Conservation (phyloP, 169 alveolate genomes). For the Eimeria tenella region DNA sequence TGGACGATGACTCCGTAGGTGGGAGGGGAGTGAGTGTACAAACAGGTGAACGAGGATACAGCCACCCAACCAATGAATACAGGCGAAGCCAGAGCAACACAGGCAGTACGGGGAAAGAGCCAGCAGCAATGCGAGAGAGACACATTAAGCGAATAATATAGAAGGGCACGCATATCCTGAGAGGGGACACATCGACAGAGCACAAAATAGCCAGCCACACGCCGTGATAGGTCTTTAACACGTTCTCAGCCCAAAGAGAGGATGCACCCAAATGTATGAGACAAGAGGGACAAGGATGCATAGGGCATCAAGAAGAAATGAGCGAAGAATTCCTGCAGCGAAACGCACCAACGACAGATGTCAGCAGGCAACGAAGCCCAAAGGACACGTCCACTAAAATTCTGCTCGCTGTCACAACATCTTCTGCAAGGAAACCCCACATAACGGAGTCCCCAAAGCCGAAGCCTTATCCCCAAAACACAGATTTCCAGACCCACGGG, state of each 20-base stretch:
- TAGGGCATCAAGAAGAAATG: background rate
- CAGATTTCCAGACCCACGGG: background rate
- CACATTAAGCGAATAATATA: background rate
- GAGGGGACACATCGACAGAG: background rate
- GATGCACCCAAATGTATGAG: background rate
- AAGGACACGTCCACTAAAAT: slow-evolving; percentile 65
- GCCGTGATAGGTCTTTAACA: too few relatives aligned
- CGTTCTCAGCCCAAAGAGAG: background rate
- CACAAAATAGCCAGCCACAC: background rate
- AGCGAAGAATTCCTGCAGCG: background rate
- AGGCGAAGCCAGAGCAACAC: too few relatives aligned
- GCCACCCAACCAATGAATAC: too few relatives aligned
- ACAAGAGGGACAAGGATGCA: background rate
- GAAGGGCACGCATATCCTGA: background rate
- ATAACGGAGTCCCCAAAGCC: background rate
- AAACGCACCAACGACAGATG: slow-evolving; percentile 48
- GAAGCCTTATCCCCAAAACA: background rate
- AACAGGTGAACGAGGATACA: too few relatives aligned
- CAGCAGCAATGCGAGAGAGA: too few relatives aligned
- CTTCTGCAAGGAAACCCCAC: slow-evolving; percentile 29
- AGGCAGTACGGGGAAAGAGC: too few relatives aligned
- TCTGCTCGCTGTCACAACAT: slow-evolving; percentile 38
- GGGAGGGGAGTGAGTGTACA: too few relatives aligned
- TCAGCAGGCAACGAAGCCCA: slow-evolving; percentile 54
- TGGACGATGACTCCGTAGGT: too few relatives aligned